Base-by-base conservation (phyloP, 768 basidiomycete genomes). In the Royoungia palumana region DNA sequence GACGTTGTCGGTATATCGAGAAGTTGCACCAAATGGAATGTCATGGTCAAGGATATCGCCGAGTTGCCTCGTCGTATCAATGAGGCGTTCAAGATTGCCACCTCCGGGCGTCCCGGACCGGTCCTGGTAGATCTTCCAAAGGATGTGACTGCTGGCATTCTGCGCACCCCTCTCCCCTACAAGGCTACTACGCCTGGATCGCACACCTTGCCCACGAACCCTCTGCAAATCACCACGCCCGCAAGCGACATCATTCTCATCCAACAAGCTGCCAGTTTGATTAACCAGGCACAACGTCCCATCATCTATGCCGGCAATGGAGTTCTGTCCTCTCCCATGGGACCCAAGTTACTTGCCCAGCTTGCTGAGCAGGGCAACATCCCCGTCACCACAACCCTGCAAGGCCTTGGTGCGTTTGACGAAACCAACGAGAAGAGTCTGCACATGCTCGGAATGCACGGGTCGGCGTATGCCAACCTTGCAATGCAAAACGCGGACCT, bases 391-490 rank as follows among this genome's bases (percentile, higher is more conserved):
- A 98, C 96, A 17, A 97, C 95, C 35, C 72, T 99, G 11, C 94
- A 95, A 62, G 96, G 95, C 47, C 83, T 99, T 38, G 96, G 96
- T 53, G 86, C 89, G 3, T 99, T 89, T 63, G 94, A 98, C 70
- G 96, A 99, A 76, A 81, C 78, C 44, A 80, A 92, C 68, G 82
- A 85, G 30, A 82, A 78, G 69, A 86, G 87, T 55, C 71, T 99
- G 63, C 94, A 97, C 69, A 98, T 98, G 95, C 81, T 99, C 47
- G 95, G 95, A 49, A 97, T 98, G 96, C 96, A 98, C 73, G 96
- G 96, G 5, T 84, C 83, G 24, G 93, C 94, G 5, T 97, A 97
- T 61, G 96, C 96, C 60, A 99, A 99, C 72, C 72, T 96, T 36
- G 95, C 95, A 4, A 98, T 99, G 81, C 96, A 99, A 71, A 75